Conservation (phyloP, 768 basidiomycete species). For the Pulveroboletus frians region DNA sequence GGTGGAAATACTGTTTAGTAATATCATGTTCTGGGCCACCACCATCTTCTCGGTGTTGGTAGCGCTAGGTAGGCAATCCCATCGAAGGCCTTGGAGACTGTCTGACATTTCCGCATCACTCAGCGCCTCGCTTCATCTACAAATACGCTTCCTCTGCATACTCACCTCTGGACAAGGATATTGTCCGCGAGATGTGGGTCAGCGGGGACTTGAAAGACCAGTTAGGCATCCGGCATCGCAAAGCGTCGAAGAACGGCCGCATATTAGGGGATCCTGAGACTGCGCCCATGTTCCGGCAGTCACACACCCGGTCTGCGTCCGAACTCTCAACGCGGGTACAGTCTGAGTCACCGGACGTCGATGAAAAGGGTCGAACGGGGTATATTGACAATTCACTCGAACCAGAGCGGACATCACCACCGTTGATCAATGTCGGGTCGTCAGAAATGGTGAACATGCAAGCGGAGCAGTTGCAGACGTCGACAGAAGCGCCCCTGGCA, state of each 20-base stretch:
- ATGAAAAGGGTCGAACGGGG: conserved; percentile 8
- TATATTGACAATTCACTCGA: conserved; percentile 5
- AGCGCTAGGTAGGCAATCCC: conserved; percentile 56
- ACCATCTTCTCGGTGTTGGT: conserved; percentile 64
- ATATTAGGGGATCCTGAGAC: conserved; percentile 44
- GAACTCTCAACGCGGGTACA: conserved; percentile 47
- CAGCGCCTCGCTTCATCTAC: conserved; percentile 78
- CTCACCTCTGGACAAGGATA: conserved; percentile 78
- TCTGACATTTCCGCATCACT: conserved; percentile 4
- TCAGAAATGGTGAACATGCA: conserved; percentile 6
- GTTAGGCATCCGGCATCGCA: conserved; percentile 65
- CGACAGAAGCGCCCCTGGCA: conserved; percentile 34
- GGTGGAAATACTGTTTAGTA: conserved; percentile 67
- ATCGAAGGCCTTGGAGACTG: background rate
- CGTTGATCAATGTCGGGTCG: conserved; percentile 12
- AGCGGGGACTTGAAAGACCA: conserved; percentile 75
- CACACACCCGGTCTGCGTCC: conserved; percentile 60
- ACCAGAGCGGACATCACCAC: conserved; percentile 3
- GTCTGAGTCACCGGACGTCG: conserved; percentile 9
- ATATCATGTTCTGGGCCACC: conserved; percentile 79
- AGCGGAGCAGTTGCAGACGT: conserved; percentile 8
- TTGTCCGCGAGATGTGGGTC: conserved; percentile 92
- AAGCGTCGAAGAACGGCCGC: conserved; percentile 40
- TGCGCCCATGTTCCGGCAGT: conserved; percentile 66
- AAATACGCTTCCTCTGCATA: conserved; percentile 71